phyloP scores from a whole-genome alignment of 345 rosid species.

The Populus ilicifolia region DNA sequence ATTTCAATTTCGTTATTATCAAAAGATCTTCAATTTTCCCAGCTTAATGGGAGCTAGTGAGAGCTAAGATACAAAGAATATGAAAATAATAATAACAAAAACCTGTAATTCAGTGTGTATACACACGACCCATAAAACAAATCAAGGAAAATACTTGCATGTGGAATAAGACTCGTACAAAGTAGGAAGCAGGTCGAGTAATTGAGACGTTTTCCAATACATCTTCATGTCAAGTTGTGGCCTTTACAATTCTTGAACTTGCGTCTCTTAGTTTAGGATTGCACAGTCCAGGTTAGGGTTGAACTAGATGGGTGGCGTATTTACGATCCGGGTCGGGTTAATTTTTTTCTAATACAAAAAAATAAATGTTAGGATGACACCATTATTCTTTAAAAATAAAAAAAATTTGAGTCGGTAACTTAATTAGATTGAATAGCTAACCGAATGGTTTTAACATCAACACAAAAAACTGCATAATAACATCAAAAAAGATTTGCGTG shows the following conservation, averaged over 20 bases:
- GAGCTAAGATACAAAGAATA: not conserved
- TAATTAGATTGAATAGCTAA: too few relatives aligned
- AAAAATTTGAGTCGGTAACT: accelerated
- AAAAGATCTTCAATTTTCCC: not conserved
- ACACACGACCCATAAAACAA: not conserved
- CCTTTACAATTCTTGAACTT: not conserved
- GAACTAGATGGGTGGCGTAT: too few relatives aligned
- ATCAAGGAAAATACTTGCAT: not conserved
- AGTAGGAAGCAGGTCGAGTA: not conserved
- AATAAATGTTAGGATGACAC: too few relatives aligned
- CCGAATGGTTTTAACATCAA: accelerated
- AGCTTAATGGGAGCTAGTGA: not conserved
- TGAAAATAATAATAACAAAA: not conserved
- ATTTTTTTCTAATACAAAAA: too few relatives aligned
- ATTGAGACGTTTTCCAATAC: not conserved
- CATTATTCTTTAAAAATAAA: too few relatives aligned
- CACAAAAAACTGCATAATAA: too few relatives aligned
- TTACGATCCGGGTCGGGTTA: too few relatives aligned
- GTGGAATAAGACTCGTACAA: not conserved
- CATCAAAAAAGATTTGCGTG: accelerated
- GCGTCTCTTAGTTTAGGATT: not conserved
- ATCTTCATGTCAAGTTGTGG: not conserved
- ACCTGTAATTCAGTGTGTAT: too few relatives aligned
- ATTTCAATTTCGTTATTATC: not conserved
- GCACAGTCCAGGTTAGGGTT: not conserved